Evolutionary conservation across 495 filamentous ascomycete genomes (phyloP).

Genomic region (Tuber brumale): DNA sequence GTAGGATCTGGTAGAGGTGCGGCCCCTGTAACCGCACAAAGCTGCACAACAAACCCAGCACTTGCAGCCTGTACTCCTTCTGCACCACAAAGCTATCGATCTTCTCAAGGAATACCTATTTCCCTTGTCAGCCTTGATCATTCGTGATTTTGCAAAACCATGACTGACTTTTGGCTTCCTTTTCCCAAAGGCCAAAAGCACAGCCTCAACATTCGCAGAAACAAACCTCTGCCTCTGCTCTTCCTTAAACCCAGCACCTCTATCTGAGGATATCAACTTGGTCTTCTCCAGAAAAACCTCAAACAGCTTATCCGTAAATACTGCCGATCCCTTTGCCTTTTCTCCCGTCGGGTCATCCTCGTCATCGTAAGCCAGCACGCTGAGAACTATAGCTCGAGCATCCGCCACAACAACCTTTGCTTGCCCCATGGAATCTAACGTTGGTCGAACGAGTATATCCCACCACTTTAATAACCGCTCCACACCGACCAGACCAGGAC

Average conservation of each 20-base stretch:
- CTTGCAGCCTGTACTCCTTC: slow-evolving; percentile 53
- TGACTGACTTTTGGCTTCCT: slow-evolving; percentile 58
- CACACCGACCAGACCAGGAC: slow-evolving; percentile 53
- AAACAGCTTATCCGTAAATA: slow-evolving; percentile 52
- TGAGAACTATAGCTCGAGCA: slow-evolving; percentile 52
- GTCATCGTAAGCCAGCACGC: slow-evolving; percentile 54
- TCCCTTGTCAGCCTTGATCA: slow-evolving; percentile 28
- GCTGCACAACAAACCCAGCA: slow-evolving; percentile 54
- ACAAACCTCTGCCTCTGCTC: slow-evolving; percentile 47
- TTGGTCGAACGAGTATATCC: slow-evolving; percentile 55
- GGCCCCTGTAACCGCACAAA: slow-evolving; percentile 64
- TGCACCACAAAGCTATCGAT: slow-evolving; percentile 57
- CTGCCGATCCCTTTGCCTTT: slow-evolving; percentile 44
- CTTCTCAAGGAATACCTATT: slow-evolving; percentile 54
- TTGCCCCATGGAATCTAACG: slow-evolving; percentile 52
- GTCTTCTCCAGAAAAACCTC: slow-evolving; percentile 55
- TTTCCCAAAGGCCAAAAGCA: slow-evolving; percentile 56
- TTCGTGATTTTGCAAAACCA: slow-evolving; percentile 1
- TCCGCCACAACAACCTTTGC: slow-evolving; percentile 56
- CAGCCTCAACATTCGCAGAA: slow-evolving; percentile 49
- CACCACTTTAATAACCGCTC: slow-evolving; percentile 59
- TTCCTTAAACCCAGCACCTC: slow-evolving; percentile 51
- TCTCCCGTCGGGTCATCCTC: slow-evolving; percentile 49
- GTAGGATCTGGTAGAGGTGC: slow-evolving; percentile 60
- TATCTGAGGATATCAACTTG: slow-evolving; percentile 45